Evolutionary conservation across 2,329 filamentous ascomycete genomes (phyloP), one percentile per base, ranked within the genome.

Genomic region (Microdochium bolleyi): DNA sequence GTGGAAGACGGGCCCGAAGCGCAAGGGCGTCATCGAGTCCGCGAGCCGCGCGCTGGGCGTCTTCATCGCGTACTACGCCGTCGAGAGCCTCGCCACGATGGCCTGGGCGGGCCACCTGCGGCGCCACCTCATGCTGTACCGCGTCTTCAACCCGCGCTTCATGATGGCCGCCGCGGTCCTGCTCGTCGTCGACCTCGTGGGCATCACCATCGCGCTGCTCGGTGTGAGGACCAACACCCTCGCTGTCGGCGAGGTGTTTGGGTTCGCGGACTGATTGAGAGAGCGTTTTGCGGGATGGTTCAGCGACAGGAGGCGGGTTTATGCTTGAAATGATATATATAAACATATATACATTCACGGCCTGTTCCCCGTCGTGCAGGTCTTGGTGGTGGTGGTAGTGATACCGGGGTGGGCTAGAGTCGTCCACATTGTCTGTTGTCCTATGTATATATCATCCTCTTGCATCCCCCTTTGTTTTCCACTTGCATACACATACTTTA

Each of bases 121-220:
- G 52, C 79, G 94, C 51, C 94, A 99, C 73, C 77, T 99, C 57
- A 99, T 99, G 94, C 79, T 99, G 27, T 99, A 94, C 71, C 81
- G 94, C 44, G 90, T 99, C 46, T 99, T 99, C 64, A 86, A 81
- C 70, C 94, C 94, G 49, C 75, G 92, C 25, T 99, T 92, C 72
- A 89, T 99, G 87, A 80, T 89, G 66, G 90, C 87, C 0, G 85
- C 84, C 0, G 71, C 80, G 3, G 79, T 87, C 50, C 67, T 97
- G 54, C 63, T 92, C 16, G 77, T 92, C 24, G 84, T 95, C 10
- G 92, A 97, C 64, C 58, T 95, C 3, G 78, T 94, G 2, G 79
- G 80, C 1, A 78, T 94, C 8, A 57, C 85, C 14, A 76, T 96
- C 16, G 82, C 84, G n/a, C 67, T 96, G 53, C 72, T 82, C 25